A percentile compares a stretch with the other conserved stretches of the same genome.
Conservation (phyloP, 192 early-diverging fungal species). For the Piromyces finnis region DNA sequence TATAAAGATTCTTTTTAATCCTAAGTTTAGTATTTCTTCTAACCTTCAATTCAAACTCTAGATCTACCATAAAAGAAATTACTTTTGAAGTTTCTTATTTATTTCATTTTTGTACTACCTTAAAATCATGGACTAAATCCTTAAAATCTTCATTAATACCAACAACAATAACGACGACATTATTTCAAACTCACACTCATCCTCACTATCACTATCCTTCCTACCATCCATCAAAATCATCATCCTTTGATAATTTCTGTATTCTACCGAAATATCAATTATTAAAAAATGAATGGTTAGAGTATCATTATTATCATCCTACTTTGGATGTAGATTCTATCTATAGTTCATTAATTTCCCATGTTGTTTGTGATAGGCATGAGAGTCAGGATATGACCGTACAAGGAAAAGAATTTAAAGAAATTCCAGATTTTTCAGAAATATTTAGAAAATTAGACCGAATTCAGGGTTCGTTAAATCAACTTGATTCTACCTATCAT, state of each 20-base stretch:
- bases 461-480: background rate
- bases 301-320: too few species aligned
- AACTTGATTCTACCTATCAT: background rate
- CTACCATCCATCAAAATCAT: too few species aligned
- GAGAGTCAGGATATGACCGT: too few species aligned
- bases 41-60: background rate
- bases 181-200: too few species aligned
- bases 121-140: background rate
- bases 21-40: background rate
- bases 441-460: background rate
- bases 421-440: background rate
- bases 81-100: background rate
- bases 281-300: too few species aligned
- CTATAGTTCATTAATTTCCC: too few species aligned
- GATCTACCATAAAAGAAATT: background rate
- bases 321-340: too few species aligned
- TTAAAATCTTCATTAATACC: background rate
- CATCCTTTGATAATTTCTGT: too few species aligned
- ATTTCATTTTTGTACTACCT: background rate
- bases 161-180: too few species aligned
- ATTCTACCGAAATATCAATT: too few species aligned
- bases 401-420: background rate
- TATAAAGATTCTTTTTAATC: background rate
- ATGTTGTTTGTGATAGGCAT: too few species aligned
- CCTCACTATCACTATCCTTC: too few species aligned